phyloP scores from a whole-genome alignment of 495 filamentous ascomycete genomes.

The Daldinia caldariorum region DNA sequence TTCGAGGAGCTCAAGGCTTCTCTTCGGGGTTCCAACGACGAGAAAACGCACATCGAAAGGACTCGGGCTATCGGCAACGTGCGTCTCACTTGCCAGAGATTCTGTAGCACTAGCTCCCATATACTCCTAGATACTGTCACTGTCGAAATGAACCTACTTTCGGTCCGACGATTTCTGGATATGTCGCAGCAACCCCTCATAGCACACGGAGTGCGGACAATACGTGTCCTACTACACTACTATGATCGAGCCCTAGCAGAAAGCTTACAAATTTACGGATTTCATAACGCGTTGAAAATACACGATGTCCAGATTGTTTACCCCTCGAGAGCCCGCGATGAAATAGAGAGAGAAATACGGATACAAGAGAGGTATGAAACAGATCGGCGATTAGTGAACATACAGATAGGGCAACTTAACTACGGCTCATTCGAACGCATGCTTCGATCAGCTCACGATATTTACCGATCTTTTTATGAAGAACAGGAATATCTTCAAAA shows the following conservation, averaged over 20 bases:
- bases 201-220: not conserved
- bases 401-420: not conserved
- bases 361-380: no score
- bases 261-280: not conserved
- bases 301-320: not conserved
- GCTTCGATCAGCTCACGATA: not conserved
- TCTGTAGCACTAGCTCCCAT: no score
- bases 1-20: no score
- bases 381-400: no score
- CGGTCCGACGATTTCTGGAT: no score
- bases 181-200: no score
- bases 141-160: no score
- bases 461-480: not conserved
- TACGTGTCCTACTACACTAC: not conserved
- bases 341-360: not conserved
- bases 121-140: no score
- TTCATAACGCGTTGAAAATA: not conserved
- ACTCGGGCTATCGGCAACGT: no score
- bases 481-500: not conserved
- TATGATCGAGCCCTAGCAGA: not conserved
- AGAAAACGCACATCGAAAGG: no score
- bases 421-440: not conserved
- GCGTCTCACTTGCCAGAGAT: no score
- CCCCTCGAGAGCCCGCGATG: not conserved
- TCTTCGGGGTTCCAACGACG: no score